Evolutionary conservation across 495 filamentous ascomycete genomes (phyloP).

Genomic region (Xylaria cubensis): DNA sequence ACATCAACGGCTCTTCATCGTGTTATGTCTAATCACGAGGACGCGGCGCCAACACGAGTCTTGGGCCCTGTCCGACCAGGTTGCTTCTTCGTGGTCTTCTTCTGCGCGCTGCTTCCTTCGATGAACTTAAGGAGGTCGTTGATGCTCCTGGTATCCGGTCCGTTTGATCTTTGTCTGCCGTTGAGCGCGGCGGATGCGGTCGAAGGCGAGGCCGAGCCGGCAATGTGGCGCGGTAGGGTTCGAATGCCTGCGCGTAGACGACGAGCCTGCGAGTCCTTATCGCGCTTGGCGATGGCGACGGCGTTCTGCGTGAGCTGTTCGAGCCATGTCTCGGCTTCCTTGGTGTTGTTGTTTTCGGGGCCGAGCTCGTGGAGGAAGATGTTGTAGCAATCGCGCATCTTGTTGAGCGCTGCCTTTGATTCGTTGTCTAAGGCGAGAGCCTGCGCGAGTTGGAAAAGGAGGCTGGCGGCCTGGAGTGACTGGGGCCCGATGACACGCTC

Average conservation of each 20-base stretch:
- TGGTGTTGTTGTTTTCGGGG: conserved; percentile 90
- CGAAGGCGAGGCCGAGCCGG: conserved; percentile 46
- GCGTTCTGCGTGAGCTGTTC: conserved; percentile 94
- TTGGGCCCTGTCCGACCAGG: conserved; percentile 73
- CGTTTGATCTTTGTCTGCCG: conserved; percentile 32
- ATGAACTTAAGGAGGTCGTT: conserved; percentile 89
- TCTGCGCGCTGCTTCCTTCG: conserved; percentile 70
- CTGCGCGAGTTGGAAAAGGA: conserved; percentile 96
- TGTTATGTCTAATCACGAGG: conserved; percentile 16
- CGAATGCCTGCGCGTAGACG: conserved; percentile 62
- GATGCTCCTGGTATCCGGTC: conserved; percentile 75
- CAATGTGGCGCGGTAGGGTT: conserved; percentile 56
- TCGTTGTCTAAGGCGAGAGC: conserved; percentile 92
- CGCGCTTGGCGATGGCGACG: conserved; percentile 89
- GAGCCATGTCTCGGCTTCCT: conserved; percentile 93
- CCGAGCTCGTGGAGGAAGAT: conserved; percentile 90
- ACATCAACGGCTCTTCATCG: neutral
- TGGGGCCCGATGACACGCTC: conserved; percentile 85
- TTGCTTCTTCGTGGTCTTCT: conserved; percentile 73
- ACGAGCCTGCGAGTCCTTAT: conserved; percentile 80
- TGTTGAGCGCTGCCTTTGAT: conserved; percentile 82
- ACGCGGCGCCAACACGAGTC: conserved; percentile 57
- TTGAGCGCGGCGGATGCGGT: conserved; percentile 34
- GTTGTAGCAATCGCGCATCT: conserved; percentile 94
- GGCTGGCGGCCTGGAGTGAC: conserved; percentile 91